Conservation (phyloP, 805 yeast species). For the Alloascoidea hylecoeti region DNA sequence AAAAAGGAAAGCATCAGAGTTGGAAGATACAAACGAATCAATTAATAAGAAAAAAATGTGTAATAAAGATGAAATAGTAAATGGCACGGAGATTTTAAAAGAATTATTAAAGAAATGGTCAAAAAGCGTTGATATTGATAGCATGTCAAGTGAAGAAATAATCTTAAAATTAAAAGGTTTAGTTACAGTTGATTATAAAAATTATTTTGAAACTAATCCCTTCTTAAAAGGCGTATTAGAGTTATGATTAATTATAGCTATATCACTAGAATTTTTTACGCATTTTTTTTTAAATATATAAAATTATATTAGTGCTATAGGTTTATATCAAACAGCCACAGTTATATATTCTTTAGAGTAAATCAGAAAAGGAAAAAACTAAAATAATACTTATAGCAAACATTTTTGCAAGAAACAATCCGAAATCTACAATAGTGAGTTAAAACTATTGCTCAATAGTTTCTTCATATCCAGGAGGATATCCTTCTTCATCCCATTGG, state of each 20-base stretch:
- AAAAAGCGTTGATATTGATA: constrained; percentile 8
- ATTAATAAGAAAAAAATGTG: constrained; percentile 32
- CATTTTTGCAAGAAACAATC: no score
- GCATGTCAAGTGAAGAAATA: constrained; percentile 4
- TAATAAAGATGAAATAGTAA: constrained; percentile 31
- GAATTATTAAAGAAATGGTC: constrained; percentile 26
- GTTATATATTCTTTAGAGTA: no score
- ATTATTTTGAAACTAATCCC: background rate
- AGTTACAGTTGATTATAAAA: background rate
- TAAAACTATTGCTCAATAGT: constrained; percentile 23
- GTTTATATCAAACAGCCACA: no score
- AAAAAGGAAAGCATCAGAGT: constrained; percentile 79
- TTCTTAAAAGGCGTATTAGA: background rate
- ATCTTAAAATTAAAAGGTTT: background rate
- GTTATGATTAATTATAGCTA: no score
- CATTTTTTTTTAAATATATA: no score
- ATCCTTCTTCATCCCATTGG: constrained; percentile 34
- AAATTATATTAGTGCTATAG: no score
- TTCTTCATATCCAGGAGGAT: constrained; percentile 59
- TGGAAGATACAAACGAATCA: constrained; percentile 40
- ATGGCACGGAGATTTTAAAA: constrained; percentile 37
- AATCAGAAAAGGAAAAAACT: no score
- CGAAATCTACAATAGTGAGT: no score
- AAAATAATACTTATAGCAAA: no score
- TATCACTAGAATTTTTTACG: no score